Evolutionary conservation across 768 basidiomycete genomes (phyloP).

Genomic region (Lactarius sp.): DNA sequence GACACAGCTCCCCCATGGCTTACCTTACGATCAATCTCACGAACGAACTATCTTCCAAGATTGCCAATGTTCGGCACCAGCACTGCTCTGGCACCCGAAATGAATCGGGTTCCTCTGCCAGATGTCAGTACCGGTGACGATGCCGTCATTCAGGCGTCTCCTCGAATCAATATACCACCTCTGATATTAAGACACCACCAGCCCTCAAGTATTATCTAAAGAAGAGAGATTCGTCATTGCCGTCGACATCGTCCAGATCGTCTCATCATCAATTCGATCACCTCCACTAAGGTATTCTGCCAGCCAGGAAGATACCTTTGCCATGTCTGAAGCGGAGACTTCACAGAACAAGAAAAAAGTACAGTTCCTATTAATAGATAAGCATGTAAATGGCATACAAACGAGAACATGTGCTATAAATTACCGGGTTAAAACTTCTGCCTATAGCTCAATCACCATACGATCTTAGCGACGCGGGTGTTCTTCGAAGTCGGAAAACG

Average conservation of each 20-base stretch:
- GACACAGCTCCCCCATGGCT: too few species aligned
- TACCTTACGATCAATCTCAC: too few species aligned
- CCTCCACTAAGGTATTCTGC: not conserved
- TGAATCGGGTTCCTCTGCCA: too few species aligned
- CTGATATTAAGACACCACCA: not conserved
- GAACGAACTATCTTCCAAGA: too few species aligned
- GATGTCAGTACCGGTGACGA: too few species aligned
- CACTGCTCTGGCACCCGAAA: too few species aligned
- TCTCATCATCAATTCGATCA: not conserved
- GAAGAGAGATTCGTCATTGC: not conserved
- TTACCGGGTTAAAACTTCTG: not conserved
- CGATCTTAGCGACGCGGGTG: not conserved
- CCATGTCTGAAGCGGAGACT: not conserved
- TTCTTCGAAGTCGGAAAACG: constrained; percentile 50
- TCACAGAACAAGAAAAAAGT: not conserved
- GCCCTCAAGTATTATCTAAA: not conserved
- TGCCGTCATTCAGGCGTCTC: too few species aligned
- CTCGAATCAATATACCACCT: not conserved
- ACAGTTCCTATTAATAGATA: not conserved
- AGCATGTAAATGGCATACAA: not conserved
- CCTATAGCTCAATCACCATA: not conserved
- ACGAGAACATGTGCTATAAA: not conserved
- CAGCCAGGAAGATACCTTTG: too few species aligned
- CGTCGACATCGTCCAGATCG: not conserved
- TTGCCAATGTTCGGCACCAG: too few species aligned